Percentiles rank a stretch among this genome's conserved stretches.
phyloP scores from a whole-genome alignment of 331 rosid species.

The Stylosanthes scabra region DNA sequence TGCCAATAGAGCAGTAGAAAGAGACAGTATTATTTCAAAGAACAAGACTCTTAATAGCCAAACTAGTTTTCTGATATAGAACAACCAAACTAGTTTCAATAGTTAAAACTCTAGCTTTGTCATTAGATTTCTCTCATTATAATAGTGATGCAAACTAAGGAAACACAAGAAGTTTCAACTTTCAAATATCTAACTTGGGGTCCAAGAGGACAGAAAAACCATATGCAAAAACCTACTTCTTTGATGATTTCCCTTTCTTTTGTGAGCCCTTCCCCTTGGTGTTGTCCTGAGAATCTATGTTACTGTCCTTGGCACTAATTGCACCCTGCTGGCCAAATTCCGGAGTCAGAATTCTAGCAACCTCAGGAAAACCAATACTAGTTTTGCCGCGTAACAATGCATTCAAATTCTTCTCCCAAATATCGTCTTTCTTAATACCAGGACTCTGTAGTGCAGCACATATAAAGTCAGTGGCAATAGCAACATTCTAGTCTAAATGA shows the following conservation, averaged over 20 bases:
- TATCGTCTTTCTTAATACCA: constrained; percentile 63
- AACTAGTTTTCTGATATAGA: constrained; percentile 1
- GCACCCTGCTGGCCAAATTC: constrained; percentile 56
- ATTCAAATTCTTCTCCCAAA: constrained; percentile 79
- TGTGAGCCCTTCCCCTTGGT: constrained; percentile 47
- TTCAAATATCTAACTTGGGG: constrained; percentile 18
- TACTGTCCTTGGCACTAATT: constrained; percentile 47
- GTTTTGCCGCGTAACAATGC: constrained; percentile 60
- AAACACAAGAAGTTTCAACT: neutral
- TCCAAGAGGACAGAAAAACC: constrained; percentile 7
- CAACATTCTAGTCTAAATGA: constrained; percentile 2
- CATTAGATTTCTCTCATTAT: neutral
- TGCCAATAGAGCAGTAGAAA: neutral
- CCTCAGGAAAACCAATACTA: constrained; percentile 61
- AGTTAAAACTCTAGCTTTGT: constrained; percentile 1
- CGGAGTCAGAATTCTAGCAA: constrained; percentile 64
- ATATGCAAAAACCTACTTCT: constrained; percentile 44
- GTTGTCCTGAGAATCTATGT: constrained; percentile 42
- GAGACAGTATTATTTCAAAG: neutral
- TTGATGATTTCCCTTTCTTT: constrained; percentile 44
- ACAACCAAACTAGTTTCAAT: constrained; percentile 33
- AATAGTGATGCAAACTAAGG: constrained; percentile 17
- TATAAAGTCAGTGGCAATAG: constrained; percentile 18
- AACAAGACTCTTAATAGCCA: constrained; percentile 10
- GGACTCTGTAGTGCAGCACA: constrained; percentile 60